phyloP scores from a whole-genome alignment of 176 grass and related monocot genomes.

The Sorghum bicolor region DNA sequence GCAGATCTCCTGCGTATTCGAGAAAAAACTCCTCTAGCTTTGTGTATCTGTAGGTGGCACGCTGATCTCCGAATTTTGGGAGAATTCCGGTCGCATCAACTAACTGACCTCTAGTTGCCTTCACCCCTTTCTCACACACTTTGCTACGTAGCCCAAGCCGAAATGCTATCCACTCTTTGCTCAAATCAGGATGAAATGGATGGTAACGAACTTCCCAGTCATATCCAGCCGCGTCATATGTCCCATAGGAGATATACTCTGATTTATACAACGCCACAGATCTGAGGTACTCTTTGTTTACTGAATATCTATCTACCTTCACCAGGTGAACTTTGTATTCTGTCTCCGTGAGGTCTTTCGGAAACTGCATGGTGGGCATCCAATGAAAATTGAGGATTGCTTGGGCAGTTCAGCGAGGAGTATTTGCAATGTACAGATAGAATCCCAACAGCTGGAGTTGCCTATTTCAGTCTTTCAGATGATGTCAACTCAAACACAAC shows the following conservation, averaged over 20 bases:
- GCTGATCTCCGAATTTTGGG: not conserved
- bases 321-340: not conserved
- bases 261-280: not conserved
- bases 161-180: not conserved
- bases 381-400: not conserved
- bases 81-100: not conserved
- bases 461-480: not conserved
- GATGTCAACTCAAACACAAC: not conserved
- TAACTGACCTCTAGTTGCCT: not conserved
- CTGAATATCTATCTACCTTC: not conserved
- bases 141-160: not conserved
- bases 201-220: conserved; percentile 10
- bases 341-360: not conserved
- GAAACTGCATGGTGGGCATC: not conserved
- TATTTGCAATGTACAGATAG: not conserved
- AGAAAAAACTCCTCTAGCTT: too few relatives aligned
- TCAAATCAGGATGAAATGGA: conserved; percentile 7
- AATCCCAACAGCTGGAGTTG: not conserved
- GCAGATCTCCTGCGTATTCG: too few relatives aligned
- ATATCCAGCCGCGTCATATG: not conserved
- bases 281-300: not conserved
- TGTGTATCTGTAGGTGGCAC: not conserved
- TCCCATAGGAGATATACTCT: not conserved
- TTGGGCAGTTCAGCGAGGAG: not conserved
- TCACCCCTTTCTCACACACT: not conserved